These are phyloP conservation scores for Aphanomyces euteiches DNA, from an alignment of 352 stramenopile species.

Conservation along the genomic window DNA sequence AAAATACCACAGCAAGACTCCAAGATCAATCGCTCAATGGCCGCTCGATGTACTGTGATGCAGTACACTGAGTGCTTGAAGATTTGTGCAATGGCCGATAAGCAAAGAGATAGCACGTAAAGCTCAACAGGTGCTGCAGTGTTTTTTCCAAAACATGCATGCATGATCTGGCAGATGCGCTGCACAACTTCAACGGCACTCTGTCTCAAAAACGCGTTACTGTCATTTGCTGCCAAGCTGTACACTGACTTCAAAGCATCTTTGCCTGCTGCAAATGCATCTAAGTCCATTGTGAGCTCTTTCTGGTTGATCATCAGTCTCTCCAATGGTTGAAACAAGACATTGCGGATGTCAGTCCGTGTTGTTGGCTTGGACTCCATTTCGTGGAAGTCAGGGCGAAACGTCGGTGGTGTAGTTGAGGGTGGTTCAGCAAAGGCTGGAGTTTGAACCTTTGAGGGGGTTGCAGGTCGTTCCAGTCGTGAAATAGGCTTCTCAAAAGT, in stretches of 20 bases:
- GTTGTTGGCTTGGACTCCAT: neutral
- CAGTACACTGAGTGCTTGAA: conserved; percentile 53
- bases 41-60: conserved; percentile 58
- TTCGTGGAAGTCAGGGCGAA: neutral
- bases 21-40: conserved; percentile 70
- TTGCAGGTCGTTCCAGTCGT: conserved; percentile 13
- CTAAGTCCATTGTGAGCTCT: conserved; percentile 57
- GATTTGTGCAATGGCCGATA: conserved; percentile 65
- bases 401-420: conserved; percentile 16
- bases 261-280: conserved; percentile 54
- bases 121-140: conserved; percentile 34
- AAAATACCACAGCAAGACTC: conserved; percentile 72
- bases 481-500: conserved; percentile 24
- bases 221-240: conserved; percentile 58
- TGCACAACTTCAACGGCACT: conserved; percentile 78
- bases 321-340: conserved; percentile 66
- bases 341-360: conserved; percentile 31
- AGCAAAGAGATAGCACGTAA: conserved; percentile 62
- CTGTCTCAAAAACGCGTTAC: conserved; percentile 63
- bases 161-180: conserved; percentile 67
- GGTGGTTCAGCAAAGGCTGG: neutral
- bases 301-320: conserved; percentile 37
- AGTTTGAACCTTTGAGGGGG: neutral
- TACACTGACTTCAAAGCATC: conserved; percentile 79
- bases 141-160: conserved; percentile 58